Evolutionary conservation across 495 filamentous ascomycete species (phyloP).

Genomic region (Penicillium riverlandense): DNA sequence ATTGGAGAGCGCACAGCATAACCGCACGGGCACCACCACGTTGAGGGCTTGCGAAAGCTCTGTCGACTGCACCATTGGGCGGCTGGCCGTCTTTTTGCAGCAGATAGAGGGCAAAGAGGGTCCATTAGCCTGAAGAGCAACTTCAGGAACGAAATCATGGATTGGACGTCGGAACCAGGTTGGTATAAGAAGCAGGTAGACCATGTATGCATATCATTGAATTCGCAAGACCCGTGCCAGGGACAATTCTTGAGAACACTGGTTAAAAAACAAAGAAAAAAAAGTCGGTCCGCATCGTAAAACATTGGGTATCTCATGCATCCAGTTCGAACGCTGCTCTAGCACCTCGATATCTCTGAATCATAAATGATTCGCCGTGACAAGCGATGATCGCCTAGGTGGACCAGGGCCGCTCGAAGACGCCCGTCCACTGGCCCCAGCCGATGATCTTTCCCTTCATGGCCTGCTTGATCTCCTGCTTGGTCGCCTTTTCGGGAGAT

Average conservation of each 20-base stretch:
- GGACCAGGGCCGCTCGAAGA: conserved; percentile 34
- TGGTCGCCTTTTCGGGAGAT: conserved; percentile 23
- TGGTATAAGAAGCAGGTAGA: too few species aligned
- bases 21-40: conserved; percentile 6
- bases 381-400: background rate
- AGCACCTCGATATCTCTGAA: too few species aligned
- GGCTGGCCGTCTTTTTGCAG: conserved; percentile 19
- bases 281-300: too few species aligned
- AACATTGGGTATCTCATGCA: too few species aligned
- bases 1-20: conserved; percentile 6
- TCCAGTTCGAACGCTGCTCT: too few species aligned
- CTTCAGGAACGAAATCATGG: background rate
- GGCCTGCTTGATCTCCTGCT: conserved; percentile 32
- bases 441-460: conserved; percentile 41
- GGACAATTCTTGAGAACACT: conserved; percentile 1
- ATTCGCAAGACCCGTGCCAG: background rate
- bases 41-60: conserved; percentile 17
- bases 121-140: background rate
- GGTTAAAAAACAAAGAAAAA: background rate
- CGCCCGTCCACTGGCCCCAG: conserved; percentile 45
- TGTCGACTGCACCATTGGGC: conserved; percentile 15
- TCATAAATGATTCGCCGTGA: background rate
- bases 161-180: too few species aligned
- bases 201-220: background rate
- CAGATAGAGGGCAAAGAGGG: conserved; percentile 13